Percentiles rank a stretch among this genome's conserved stretches.
phyloP scores from a whole-genome alignment of 345 rosid species.

The Pistacia atlantica region DNA sequence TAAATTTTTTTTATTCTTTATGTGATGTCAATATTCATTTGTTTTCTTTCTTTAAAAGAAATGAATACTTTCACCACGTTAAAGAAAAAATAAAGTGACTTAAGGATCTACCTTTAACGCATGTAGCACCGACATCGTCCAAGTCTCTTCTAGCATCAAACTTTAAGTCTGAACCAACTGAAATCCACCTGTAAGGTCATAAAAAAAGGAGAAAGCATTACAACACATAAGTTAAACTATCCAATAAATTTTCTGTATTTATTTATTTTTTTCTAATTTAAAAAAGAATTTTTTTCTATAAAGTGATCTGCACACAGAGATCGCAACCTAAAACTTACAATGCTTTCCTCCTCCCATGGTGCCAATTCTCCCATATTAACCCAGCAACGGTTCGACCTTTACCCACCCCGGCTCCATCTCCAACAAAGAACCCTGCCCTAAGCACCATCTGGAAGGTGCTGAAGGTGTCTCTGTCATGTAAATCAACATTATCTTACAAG shows the following conservation, averaged over 20 bases:
- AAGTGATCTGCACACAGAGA: constrained; percentile 4
- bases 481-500: constrained; percentile 32
- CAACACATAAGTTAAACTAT: constrained; percentile 6
- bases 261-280: no score
- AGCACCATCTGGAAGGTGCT: constrained; percentile 80
- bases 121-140: constrained; percentile 92
- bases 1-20: no score
- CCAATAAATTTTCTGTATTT: background rate
- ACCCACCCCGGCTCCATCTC: constrained; percentile 99
- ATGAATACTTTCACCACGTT: constrained; percentile 7
- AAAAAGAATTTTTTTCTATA: no score
- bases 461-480: constrained; percentile 80
- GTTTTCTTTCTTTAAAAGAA: background rate
- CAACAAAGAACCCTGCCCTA: constrained; percentile 96
- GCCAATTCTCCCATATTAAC: constrained; percentile 97
- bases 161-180: constrained; percentile 96
- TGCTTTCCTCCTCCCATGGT: constrained; percentile 74
- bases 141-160: constrained; percentile 96
- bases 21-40: background rate
- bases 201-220: constrained; percentile 20
- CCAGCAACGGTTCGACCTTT: constrained; percentile 99
- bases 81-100: constrained; percentile 8
- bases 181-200: constrained; percentile 84
- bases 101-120: constrained; percentile 61
- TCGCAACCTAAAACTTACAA: constrained; percentile 59